Conservation (phyloP, 1,139 yeast genomes). For the Candida pseudoviswanathii region DNA sequence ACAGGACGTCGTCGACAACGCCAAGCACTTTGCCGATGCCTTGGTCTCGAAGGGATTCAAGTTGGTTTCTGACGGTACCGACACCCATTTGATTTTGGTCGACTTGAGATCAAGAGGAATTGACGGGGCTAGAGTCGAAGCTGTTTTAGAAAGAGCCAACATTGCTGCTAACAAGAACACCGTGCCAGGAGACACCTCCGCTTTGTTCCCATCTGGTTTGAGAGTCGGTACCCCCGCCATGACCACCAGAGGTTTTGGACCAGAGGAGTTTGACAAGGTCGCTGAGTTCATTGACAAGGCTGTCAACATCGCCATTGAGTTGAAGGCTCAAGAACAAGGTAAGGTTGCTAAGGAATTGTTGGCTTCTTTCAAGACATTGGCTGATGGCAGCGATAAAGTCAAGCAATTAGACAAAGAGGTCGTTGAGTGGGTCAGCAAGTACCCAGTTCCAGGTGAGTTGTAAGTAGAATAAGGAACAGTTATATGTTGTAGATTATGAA, state of each 20-base stretch:
- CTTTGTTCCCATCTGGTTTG: constrained; percentile 92
- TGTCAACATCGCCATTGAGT: constrained; percentile 61
- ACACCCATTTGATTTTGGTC: constrained; percentile 87
- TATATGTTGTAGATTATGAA: neutral
- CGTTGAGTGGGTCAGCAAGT: constrained; percentile 63
- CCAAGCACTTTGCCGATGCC: constrained; percentile 72
- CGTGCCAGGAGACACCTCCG: constrained; percentile 94
- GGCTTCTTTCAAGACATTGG: constrained; percentile 64
- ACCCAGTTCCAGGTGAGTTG: constrained; percentile 81
- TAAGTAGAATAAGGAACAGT: constrained; percentile 14
- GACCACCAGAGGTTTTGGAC: constrained; percentile 93
- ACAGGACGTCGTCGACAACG: constrained; percentile 77
- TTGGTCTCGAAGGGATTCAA: constrained; percentile 69
- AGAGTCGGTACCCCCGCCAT: constrained; percentile 98
- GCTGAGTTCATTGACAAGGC: constrained; percentile 80
- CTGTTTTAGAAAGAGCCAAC: constrained; percentile 84
- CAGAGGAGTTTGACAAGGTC: constrained; percentile 74
- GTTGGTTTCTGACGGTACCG: constrained; percentile 91
- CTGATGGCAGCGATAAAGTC: constrained; percentile 59
- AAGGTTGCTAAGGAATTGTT: constrained; percentile 63
- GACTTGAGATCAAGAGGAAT: constrained; percentile 82
- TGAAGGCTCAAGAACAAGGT: constrained; percentile 64
- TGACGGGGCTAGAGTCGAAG: constrained; percentile 96
- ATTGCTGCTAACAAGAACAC: constrained; percentile 96
- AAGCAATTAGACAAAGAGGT: constrained; percentile 64